phyloP scores from a whole-genome alignment of 2,329 filamentous ascomycete genomes.

The Ambrosiella beaveri region DNA sequence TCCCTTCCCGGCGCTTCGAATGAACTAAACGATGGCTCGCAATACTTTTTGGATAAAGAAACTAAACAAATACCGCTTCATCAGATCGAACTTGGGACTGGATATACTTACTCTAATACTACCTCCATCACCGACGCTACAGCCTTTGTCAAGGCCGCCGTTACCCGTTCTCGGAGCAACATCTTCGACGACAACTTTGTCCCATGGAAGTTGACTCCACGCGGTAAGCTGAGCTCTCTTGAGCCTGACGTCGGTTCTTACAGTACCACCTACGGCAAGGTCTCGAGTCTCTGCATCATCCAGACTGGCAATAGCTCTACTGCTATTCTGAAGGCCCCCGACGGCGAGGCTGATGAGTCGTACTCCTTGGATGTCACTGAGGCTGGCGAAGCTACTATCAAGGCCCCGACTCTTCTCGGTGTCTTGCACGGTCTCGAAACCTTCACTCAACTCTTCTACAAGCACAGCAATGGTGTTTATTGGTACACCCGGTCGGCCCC shows the following conservation, averaged over 20 bases:
- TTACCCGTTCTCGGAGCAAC: slow-evolving; percentile 41
- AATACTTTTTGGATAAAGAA: slow-evolving; percentile 13
- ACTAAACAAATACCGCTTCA: slow-evolving; percentile 19
- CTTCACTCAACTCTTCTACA: slow-evolving; percentile 65
- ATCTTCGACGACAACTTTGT: slow-evolving; percentile 54
- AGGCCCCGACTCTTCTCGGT: slow-evolving; percentile 48
- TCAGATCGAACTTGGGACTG: slow-evolving; percentile 23
- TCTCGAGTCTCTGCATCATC: slow-evolving; percentile 44
- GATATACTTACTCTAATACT: slow-evolving; percentile 29
- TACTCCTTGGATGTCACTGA: slow-evolving; percentile 48
- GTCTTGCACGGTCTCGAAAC: slow-evolving; percentile 57
- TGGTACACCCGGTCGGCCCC: slow-evolving; percentile 58
- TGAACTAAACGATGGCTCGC: neutral
- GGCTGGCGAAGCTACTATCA: slow-evolving; percentile 43
- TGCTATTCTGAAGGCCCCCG: slow-evolving; percentile 40
- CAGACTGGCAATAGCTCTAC: slow-evolving; percentile 38
- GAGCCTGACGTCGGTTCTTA: slow-evolving; percentile 38
- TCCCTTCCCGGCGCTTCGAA: slow-evolving; percentile 11
- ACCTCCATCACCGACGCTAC: slow-evolving; percentile 28
- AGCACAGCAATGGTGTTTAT: slow-evolving; percentile 38
- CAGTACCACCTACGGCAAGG: slow-evolving; percentile 18
- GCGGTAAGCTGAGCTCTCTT: slow-evolving; percentile 34
- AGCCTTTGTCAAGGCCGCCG: slow-evolving; percentile 36
- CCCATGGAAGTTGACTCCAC: slow-evolving; percentile 60
- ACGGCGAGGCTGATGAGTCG: slow-evolving; percentile 54